Base-by-base conservation (phyloP, 164 flowering plant genomes). In the Vitis labrusca region DNA sequence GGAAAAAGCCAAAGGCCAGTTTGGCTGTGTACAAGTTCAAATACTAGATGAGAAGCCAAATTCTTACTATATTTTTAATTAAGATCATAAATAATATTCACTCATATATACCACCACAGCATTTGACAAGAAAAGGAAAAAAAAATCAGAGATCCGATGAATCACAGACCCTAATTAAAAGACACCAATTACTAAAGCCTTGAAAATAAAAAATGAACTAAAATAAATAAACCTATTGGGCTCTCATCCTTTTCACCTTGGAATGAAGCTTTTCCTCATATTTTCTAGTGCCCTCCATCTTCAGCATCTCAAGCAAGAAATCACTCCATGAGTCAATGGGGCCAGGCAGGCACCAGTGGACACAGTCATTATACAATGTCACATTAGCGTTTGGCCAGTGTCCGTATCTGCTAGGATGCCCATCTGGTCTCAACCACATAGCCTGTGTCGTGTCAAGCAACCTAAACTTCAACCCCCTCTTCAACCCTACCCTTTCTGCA, bases 271-370 rank as follows among this genome's bases (percentile, higher is more conserved):
- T 69, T 58, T 70, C 81, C 19, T 70, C 61, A 17, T 62, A 47
- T 4, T 74, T 30, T 61, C 75, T 67, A 7, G 16, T 9, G 1
- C 72, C 75, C 65, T 76, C 78, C 67, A 60, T 78, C 74, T 74
- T 82, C 75, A 79, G 49, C 80, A 79, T 77, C 67, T 74, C 57
- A n/a, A 82, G 75, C 75, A 82, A 70, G 58, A 82, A 74, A 27
- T 82, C 80, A 54, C 52, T 82, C 85, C 82, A 79, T 0, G 77
- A 53, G 23, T 82, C 85, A 50, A 82, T 77, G 0, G 85, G 85
- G 0, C 85, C 82, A 1, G 85, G 85, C 79, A 82, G 58, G 73
- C 85, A 82, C 85, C 85, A 82, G 58, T 82, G 85, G 48, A 82
- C 80, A 63, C 85, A 82, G 19, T 82, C 85, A 51, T 74, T 74